Percentiles rank a stretch among this genome's conserved stretches.
phyloP scores from a whole-genome alignment of 768 basidiomycete species.

The Hygrophorus pudorinus region DNA sequence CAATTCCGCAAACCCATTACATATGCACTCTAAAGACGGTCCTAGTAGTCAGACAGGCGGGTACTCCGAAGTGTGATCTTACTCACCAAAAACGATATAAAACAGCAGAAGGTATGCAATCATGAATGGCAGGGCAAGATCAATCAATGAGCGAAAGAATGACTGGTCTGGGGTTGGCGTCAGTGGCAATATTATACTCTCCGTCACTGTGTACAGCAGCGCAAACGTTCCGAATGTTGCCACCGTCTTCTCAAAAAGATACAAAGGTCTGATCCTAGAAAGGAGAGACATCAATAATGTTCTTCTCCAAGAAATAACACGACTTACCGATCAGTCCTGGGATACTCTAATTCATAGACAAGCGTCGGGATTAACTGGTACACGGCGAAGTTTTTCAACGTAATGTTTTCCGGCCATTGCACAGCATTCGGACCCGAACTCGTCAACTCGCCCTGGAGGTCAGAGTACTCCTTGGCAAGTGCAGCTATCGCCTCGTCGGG shows the following conservation, averaged over 20 bases:
- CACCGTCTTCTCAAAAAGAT: slow-evolving; percentile 71
- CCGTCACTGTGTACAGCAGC: slow-evolving; percentile 86
- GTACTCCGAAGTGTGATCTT: background rate
- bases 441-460: slow-evolving; percentile 66
- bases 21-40: slow-evolving; percentile 73
- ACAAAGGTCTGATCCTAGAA: slow-evolving; percentile 63
- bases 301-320: background rate
- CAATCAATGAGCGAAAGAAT: slow-evolving; percentile 67
- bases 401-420: slow-evolving; percentile 81
- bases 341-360: slow-evolving; percentile 96
- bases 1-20: slow-evolving; percentile 90
- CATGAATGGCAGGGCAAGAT: slow-evolving; percentile 91
- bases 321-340: slow-evolving; percentile 71
- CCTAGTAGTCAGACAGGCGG: slow-evolving; percentile 2
- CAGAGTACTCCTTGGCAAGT: slow-evolving; percentile 67
- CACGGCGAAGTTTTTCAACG: slow-evolving; percentile 67
- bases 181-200: slow-evolving; percentile 86
- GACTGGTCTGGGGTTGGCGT: slow-evolving; percentile 60
- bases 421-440: slow-evolving; percentile 58
- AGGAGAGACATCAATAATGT: slow-evolving; percentile 1
- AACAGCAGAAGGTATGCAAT: slow-evolving; percentile 81
- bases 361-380: slow-evolving; percentile 88
- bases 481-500: slow-evolving; percentile 53
- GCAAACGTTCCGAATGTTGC: slow-evolving; percentile 96
- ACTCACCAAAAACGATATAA: slow-evolving; percentile 74